These are phyloP conservation scores for Macrolepiota fuliginosa DNA, from an alignment of 768 basidiomycete genomes.

Conservation along the genomic window DNA sequence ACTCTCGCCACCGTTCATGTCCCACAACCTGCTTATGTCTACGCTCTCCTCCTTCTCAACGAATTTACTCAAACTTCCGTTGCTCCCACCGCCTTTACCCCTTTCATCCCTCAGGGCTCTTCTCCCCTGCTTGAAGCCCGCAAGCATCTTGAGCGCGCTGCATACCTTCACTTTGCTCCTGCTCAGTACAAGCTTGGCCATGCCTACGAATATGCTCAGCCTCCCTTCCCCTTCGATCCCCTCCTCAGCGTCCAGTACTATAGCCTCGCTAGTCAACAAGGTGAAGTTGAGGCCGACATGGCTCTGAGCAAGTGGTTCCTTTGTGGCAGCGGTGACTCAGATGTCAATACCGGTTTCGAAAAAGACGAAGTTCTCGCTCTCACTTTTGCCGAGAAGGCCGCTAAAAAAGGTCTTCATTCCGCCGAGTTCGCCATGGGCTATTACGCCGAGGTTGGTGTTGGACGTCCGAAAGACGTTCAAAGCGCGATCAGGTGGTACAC, in stretches of 20 bases:
- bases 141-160: constrained; percentile 78
- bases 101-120: constrained; percentile 51
- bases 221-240: constrained; percentile 86
- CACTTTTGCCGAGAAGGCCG: constrained; percentile 89
- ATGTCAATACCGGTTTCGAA: constrained; percentile 48
- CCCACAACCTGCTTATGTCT: constrained; percentile 88
- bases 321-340: constrained; percentile 60
- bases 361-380: constrained; percentile 86
- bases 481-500: constrained; percentile 76
- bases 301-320: constrained; percentile 97
- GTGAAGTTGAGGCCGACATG: constrained; percentile 94
- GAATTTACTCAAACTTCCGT: constrained; percentile 75
- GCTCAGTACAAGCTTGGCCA: constrained; percentile 93
- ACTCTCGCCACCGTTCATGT: constrained; percentile 67
- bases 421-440: constrained; percentile 98
- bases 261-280: constrained; percentile 74
- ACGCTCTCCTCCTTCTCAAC: constrained; percentile 79
- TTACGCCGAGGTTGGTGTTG: constrained; percentile 91
- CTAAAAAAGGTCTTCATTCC: constrained; percentile 66
- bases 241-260: constrained; percentile 91
- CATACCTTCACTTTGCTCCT: constrained; percentile 80
- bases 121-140: constrained; percentile 60
- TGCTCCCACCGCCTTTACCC: constrained; percentile 47
- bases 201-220: constrained; percentile 86
- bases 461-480: constrained; percentile 59